These are phyloP conservation scores for Friedmanniomyces endolithicus DNA, from an alignment of 495 filamentous ascomycete species.

Conservation along the genomic window DNA sequence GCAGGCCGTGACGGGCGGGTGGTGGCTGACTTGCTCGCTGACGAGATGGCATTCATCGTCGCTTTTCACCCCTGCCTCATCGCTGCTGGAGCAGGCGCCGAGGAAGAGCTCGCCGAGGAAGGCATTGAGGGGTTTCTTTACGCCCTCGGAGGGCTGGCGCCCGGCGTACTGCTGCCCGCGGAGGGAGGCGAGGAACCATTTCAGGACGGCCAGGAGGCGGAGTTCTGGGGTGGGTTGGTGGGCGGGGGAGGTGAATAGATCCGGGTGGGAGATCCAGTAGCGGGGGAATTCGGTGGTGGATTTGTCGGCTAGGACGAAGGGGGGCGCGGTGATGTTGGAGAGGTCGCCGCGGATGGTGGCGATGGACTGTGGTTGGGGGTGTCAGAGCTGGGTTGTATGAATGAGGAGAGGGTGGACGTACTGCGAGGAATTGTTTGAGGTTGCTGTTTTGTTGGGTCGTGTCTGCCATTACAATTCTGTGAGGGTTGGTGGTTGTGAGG, in stretches of 20 bases:
- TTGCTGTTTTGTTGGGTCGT: conserved; percentile 6
- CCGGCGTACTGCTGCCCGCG: conserved; percentile 26
- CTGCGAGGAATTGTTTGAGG: conserved; percentile 17
- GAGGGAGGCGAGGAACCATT: conserved; percentile 22
- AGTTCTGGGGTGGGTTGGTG: conserved; percentile 12
- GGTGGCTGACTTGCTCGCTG: conserved; percentile 27
- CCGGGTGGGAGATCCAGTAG: conserved; percentile 25
- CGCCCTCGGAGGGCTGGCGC: conserved; percentile 16
- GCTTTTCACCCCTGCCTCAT: conserved; percentile 3
- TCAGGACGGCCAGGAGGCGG: conserved; percentile 22
- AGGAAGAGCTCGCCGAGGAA: conserved; percentile 28
- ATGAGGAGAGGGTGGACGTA: conserved; percentile 4
- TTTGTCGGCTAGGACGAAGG: conserved; percentile 23
- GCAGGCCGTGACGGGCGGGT: conserved; percentile 27
- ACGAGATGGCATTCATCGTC: conserved; percentile 21
- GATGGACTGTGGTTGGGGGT: conserved; percentile 5
- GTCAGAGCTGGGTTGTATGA: not conserved
- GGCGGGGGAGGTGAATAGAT: conserved; percentile 24
- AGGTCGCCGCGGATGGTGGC: conserved; percentile 17
- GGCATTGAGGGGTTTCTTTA: conserved; percentile 28
- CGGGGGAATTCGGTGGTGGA: conserved; percentile 24
- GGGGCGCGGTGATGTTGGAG: conserved; percentile 26
- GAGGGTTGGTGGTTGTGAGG: not conserved
- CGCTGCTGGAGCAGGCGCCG: conserved; percentile 12
- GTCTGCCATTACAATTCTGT: conserved; percentile 7